Evolutionary conservation across 2,329 filamentous ascomycete genomes (phyloP).

Genomic region (Exserohilum turcica): DNA sequence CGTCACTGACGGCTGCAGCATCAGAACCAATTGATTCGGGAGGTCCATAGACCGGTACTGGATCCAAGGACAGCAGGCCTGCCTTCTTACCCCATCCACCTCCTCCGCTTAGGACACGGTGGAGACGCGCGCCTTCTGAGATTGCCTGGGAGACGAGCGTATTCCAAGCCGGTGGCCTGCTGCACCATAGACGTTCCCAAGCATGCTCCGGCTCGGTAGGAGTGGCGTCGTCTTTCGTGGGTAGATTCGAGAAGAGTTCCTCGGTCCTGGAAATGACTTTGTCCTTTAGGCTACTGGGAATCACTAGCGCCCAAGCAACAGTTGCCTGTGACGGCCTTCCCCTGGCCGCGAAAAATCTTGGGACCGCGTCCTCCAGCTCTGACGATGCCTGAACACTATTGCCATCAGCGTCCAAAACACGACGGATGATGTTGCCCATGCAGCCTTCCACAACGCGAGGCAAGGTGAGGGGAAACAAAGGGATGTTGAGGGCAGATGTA

Average conservation of each 20-base stretch:
- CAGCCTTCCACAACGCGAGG: constrained; percentile 67
- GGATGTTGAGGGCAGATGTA: constrained; percentile 42
- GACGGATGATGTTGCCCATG: constrained; percentile 79
- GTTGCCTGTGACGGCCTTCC: constrained; percentile 55
- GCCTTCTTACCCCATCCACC: constrained; percentile 84
- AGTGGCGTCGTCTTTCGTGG: constrained; percentile 1
- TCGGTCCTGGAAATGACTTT: constrained; percentile 7
- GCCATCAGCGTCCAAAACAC: constrained; percentile 57
- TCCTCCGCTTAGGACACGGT: constrained; percentile 71
- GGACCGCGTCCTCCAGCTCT: constrained; percentile 71
- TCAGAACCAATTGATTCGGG: constrained; percentile 1
- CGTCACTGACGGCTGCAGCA: constrained; percentile 12
- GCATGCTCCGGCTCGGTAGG: constrained; percentile 3
- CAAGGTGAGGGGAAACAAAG: constrained; percentile 67
- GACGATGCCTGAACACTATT: constrained; percentile 66
- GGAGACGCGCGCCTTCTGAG: constrained; percentile 47
- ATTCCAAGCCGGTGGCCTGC: constrained; percentile 28
- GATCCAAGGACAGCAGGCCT: constrained; percentile 78
- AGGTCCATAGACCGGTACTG: constrained; percentile 41
- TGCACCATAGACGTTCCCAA: constrained; percentile 29
- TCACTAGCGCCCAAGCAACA: constrained; percentile 74
- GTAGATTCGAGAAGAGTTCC: constrained; percentile 8
- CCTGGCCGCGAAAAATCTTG: constrained; percentile 58
- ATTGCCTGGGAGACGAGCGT: constrained; percentile 28
- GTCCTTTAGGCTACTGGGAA: constrained; percentile 48